A percentile compares a stretch with the other conserved stretches of the same genome.
These are phyloP conservation scores for Trichoderma asperellum DNA, from an alignment of 2,329 filamentous ascomycete genomes.

Conservation along the genomic window DNA sequence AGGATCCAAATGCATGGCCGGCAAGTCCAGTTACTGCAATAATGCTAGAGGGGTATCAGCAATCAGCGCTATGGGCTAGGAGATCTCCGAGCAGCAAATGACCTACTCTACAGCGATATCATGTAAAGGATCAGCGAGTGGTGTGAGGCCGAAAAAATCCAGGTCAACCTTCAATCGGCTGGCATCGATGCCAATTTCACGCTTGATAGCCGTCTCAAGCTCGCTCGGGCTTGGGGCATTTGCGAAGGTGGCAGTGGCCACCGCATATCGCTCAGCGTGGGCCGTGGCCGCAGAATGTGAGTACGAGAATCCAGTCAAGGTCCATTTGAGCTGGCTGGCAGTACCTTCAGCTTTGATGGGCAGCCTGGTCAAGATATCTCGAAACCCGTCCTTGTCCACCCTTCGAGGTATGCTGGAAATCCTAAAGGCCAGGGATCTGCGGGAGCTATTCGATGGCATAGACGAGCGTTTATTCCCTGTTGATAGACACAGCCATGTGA, in stretches of 20 bases:
- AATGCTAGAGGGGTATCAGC: conserved; percentile 28
- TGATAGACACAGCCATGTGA: neutral
- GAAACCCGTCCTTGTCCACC: neutral
- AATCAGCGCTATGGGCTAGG: neutral
- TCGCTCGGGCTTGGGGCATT: neutral
- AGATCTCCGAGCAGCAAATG: neutral
- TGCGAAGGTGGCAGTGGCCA: conserved; percentile 10
- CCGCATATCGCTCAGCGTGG: neutral
- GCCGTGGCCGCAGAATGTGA: neutral
- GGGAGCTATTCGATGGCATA: too few species aligned
- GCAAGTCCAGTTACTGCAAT: conserved; percentile 39
- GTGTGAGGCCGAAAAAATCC: conserved; percentile 5
- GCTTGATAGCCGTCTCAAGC: neutral
- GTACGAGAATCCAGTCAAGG: conserved; percentile 6
- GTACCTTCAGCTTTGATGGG: neutral
- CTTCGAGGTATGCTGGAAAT: conserved; percentile 11
- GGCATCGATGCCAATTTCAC: neutral
- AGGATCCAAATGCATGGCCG: conserved; percentile 39
- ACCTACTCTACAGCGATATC: neutral
- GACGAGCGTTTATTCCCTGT: neutral
- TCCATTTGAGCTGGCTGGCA: neutral
- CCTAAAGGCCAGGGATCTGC: neutral
- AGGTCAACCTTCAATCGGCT: neutral
- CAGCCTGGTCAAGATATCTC: neutral
- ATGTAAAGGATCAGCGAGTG: neutral